Percentiles rank a stretch among this genome's conserved stretches.
These are phyloP conservation scores for Claviceps sp. DNA, from an alignment of 2,329 filamentous ascomycete species.

Conservation along the genomic window DNA sequence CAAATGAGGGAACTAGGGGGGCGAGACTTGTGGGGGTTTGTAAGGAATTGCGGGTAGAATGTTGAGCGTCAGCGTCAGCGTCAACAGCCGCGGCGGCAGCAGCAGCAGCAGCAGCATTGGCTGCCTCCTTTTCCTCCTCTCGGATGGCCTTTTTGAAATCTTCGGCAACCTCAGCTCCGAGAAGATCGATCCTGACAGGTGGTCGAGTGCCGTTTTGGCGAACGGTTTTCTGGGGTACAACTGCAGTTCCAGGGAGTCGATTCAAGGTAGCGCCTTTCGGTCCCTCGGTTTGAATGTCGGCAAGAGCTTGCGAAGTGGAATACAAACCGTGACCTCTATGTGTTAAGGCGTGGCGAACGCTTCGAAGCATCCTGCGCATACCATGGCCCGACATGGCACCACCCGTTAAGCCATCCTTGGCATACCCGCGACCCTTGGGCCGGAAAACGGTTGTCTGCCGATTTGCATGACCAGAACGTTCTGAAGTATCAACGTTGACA, in stretches of 20 bases:
- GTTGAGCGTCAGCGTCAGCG: constrained; percentile 12
- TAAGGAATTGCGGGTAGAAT: constrained; percentile 9
- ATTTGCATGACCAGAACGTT: constrained; percentile 29
- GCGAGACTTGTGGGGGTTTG: constrained; percentile 14
- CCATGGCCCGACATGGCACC: constrained; percentile 56
- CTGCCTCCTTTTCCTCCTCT: constrained; percentile 40
- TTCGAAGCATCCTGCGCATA: constrained; percentile 76
- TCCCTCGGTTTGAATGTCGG: constrained; percentile 34
- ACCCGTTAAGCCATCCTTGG: constrained; percentile 35
- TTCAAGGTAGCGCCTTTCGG: constrained; percentile 42
- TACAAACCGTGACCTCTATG: constrained; percentile 35
- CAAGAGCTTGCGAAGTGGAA: constrained; percentile 32
- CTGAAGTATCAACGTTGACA: constrained; percentile 51
- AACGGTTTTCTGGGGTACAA: constrained; percentile 42
- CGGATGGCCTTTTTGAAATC: constrained; percentile 66
- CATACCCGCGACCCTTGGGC: constrained; percentile 21
- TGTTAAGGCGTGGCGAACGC: constrained; percentile 70
- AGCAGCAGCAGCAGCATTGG: neutral
- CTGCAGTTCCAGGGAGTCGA: constrained; percentile 43
- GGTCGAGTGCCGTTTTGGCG: constrained; percentile 30
- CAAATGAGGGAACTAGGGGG: constrained; percentile 15
- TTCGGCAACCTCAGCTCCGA: constrained; percentile 66
- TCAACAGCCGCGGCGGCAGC: constrained; percentile 19
- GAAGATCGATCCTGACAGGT: constrained; percentile 61
- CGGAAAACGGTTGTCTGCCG: constrained; percentile 42